These are phyloP conservation scores for Platanus orientalis DNA, from an alignment of 164 flowering plant species.

Conservation along the genomic window DNA sequence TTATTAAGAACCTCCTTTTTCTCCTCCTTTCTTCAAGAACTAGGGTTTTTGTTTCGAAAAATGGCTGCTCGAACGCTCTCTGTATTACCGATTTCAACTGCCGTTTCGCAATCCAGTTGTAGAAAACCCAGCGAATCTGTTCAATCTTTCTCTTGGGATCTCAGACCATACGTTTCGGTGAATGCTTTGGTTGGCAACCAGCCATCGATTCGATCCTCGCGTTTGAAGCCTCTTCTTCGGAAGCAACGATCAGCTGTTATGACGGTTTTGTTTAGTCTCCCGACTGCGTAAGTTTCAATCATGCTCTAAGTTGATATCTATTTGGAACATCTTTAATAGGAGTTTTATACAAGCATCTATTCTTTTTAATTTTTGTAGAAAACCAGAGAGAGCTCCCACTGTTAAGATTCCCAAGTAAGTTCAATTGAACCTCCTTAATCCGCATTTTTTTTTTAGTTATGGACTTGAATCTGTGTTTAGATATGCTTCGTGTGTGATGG, in stretches of 20 bases:
- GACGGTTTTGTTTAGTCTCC: constrained; percentile 32
- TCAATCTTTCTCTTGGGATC: constrained; percentile 6
- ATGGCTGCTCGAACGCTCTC: constrained; percentile 29
- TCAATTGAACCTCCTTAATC: not conserved
- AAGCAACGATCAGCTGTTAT: constrained; percentile 13
- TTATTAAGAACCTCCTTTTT: no score
- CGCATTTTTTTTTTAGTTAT: not conserved
- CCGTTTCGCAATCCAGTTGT: constrained; percentile 14
- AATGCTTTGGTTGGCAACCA: constrained; percentile 26
- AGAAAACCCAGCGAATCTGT: constrained; percentile 8
- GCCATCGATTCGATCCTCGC: constrained; percentile 19
- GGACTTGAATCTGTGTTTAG: not conserved
- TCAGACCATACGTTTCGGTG: constrained; percentile 2
- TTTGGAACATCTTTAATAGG: not conserved
- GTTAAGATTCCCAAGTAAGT: constrained; percentile 53
- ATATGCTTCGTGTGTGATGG: not conserved
- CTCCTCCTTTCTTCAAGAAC: not conserved
- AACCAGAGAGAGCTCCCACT: constrained; percentile 33
- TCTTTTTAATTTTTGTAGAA: constrained; percentile 38
- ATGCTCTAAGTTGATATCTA: not conserved
- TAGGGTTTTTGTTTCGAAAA: constrained; percentile 7
- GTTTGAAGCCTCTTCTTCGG: constrained; percentile 9
- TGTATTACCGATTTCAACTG: constrained; percentile 6
- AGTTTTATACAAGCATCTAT: no score
- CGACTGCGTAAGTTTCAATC: constrained; percentile 33